phyloP scores from a whole-genome alignment of 306 rosid genomes.

The Lagenaria siceraria region DNA sequence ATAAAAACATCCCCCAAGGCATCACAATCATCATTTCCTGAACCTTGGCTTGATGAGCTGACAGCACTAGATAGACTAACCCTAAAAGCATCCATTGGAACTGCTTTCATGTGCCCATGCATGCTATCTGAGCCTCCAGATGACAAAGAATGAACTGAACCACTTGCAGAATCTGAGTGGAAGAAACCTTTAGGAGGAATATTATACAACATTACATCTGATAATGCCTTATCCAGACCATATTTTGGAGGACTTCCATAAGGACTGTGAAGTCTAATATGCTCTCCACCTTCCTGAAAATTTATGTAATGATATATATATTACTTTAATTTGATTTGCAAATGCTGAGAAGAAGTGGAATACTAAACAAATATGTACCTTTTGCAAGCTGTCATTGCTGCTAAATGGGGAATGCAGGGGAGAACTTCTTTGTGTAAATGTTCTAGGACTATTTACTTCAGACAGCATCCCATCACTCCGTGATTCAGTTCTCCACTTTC shows the following conservation, averaged over 20 bases:
- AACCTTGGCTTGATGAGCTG: slow-evolving; percentile 99
- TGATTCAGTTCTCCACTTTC: slow-evolving; percentile 97
- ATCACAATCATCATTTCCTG: slow-evolving; percentile 99
- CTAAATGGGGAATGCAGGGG: slow-evolving; percentile 91
- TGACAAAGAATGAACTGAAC: slow-evolving; percentile 84
- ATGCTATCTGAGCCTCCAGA: slow-evolving; percentile 95
- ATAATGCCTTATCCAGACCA: slow-evolving; percentile 77
- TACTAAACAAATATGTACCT: slow-evolving; percentile 37
- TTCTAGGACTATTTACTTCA: slow-evolving; percentile 96
- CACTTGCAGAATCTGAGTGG: slow-evolving; percentile 90
- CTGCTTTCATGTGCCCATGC: slow-evolving; percentile 84
- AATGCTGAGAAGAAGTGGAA: slow-evolving; percentile 7
- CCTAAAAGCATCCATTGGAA: slow-evolving; percentile 92
- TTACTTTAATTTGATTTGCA: slow-evolving; percentile 10
- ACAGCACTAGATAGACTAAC: slow-evolving; percentile 97
- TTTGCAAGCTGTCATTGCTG: slow-evolving; percentile 86
- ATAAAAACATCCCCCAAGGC: slow-evolving; percentile 96
- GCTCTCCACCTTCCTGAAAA: slow-evolving; percentile 79
- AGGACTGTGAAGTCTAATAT: slow-evolving; percentile 83
- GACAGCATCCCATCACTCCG: slow-evolving; percentile 95
- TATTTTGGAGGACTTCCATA: slow-evolving; percentile 92
- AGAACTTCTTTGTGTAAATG: slow-evolving; percentile 89
- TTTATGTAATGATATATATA: slow-evolving; percentile 17
- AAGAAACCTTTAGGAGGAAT: slow-evolving; percentile 85
- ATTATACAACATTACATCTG: slow-evolving; percentile 70